Percentiles rank a stretch among this genome's conserved stretches.
These are phyloP conservation scores for Pichia pseudocactophila DNA, from an alignment of 805 yeast genomes.

Conservation along the genomic window DNA sequence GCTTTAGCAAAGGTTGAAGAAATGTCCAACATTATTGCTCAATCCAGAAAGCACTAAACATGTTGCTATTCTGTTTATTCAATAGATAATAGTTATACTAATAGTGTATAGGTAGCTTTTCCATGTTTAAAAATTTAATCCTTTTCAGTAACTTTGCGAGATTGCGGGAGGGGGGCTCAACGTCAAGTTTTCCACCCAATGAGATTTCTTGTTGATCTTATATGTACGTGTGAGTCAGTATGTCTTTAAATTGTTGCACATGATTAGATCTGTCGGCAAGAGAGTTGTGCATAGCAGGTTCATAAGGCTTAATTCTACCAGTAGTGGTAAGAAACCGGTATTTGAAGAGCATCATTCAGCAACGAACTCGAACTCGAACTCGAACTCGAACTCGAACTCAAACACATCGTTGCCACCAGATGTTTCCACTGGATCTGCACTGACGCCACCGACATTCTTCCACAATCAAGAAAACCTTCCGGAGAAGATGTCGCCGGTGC, in stretches of 20 bases:
- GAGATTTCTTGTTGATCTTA: no score
- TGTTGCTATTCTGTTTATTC: background rate
- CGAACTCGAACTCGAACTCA: no score
- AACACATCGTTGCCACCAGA: no score
- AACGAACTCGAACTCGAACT: no score
- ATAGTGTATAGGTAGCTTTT: background rate
- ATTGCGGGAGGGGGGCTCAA: background rate
- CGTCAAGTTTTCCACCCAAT: background rate
- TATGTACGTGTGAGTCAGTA: no score
- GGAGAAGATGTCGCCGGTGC: background rate
- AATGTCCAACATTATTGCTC: slow-evolving; percentile 92
- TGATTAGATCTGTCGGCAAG: no score
- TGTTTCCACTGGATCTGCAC: background rate
- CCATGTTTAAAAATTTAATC: background rate
- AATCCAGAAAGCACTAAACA: slow-evolving; percentile 84
- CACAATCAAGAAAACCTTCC: slow-evolving; percentile 5
- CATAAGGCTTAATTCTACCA: no score
- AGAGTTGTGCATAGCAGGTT: no score
- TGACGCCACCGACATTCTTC: slow-evolving; percentile 5
- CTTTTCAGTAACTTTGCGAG: background rate
- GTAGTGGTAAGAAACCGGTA: no score
- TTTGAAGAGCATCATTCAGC: no score
- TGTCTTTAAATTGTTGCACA: no score
- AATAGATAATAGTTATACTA: background rate
- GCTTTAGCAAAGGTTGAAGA: slow-evolving; percentile 99